These are phyloP conservation scores for Conidiobolus incongruus DNA, from an alignment of 371 early-diverging fungal genomes.

Conservation along the genomic window DNA sequence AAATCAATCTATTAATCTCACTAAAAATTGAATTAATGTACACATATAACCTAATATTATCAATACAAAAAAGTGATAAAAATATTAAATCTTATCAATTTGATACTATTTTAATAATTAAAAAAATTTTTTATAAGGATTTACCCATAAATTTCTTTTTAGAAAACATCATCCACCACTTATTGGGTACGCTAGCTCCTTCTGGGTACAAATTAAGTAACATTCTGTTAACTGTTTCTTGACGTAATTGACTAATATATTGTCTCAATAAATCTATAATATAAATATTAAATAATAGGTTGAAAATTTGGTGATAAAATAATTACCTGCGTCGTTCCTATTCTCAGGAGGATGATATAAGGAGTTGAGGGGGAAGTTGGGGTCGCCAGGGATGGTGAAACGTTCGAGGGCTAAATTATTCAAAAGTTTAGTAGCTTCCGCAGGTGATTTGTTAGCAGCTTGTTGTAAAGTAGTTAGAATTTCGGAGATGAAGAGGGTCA, in stretches of 20 bases:
- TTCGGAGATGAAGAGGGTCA: constrained; percentile 78
- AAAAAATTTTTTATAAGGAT: constrained; percentile 16
- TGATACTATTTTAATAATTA: not conserved
- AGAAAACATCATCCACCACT: constrained; percentile 97
- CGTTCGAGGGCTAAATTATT: constrained; percentile 62
- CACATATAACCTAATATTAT: no score
- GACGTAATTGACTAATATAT: constrained; percentile 74
- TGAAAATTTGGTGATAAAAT: not conserved
- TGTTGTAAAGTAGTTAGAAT: constrained; percentile 35
- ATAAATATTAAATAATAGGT: not conserved
- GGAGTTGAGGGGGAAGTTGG: constrained; percentile 70
- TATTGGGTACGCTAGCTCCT: constrained; percentile 53
- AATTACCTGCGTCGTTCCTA: constrained; percentile 48
- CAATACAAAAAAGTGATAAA: no score
- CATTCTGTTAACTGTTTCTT: constrained; percentile 61
- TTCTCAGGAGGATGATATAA: constrained; percentile 58
- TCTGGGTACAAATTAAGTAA: constrained; percentile 54
- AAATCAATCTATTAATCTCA: no score
- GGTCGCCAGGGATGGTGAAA: constrained; percentile 86
- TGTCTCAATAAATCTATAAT: constrained; percentile 50
- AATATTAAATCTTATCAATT: constrained; percentile 13
- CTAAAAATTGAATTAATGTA: no score
- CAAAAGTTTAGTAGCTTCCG: constrained; percentile 55
- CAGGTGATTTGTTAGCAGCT: constrained; percentile 16
- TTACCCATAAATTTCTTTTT: constrained; percentile 95